These are phyloP conservation scores for Phytophthora pisi DNA, from an alignment of 352 stramenopile species.

Conservation along the genomic window DNA sequence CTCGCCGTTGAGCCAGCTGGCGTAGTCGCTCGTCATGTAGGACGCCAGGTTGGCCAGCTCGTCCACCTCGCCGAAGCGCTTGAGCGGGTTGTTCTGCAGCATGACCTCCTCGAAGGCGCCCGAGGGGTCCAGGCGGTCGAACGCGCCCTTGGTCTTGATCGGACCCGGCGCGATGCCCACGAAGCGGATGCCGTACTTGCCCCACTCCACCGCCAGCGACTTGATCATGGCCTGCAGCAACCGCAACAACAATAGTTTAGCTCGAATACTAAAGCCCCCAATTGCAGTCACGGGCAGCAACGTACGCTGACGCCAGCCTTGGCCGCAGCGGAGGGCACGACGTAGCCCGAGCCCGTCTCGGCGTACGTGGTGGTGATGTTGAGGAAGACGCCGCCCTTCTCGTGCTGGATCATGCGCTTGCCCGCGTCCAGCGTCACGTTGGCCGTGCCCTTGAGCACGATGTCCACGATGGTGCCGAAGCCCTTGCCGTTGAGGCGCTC, in stretches of 20 bases:
- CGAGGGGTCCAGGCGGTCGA: slow-evolving; percentile 77
- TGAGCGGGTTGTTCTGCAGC: slow-evolving; percentile 70
- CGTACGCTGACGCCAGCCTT: slow-evolving; percentile 93
- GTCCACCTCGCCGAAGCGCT: slow-evolving; percentile 76
- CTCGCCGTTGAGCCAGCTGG: slow-evolving; percentile 83
- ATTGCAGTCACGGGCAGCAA: not conserved
- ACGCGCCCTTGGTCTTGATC: slow-evolving; percentile 90
- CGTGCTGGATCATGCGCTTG: slow-evolving; percentile 80
- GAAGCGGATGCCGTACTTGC: slow-evolving; percentile 94
- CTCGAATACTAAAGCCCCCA: not conserved
- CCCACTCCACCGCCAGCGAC: slow-evolving; percentile 96
- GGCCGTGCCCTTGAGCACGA: slow-evolving; percentile 90
- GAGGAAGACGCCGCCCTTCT: slow-evolving; percentile 89
- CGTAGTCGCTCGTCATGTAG: slow-evolving; percentile 83
- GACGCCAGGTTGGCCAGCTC: slow-evolving; percentile 81
- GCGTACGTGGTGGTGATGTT: slow-evolving; percentile 98
- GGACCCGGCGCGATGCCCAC: slow-evolving; percentile 96
- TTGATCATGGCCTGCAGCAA: slow-evolving; percentile 91
- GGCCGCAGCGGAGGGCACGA: slow-evolving; percentile 94
- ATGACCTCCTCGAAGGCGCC: slow-evolving; percentile 72
- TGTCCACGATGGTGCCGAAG: slow-evolving; percentile 97
- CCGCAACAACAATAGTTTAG: slow-evolving; percentile 30
- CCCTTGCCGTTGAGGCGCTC: slow-evolving; percentile 93
- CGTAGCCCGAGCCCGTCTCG: slow-evolving; percentile 93
- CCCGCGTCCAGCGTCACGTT: slow-evolving; percentile 85